Conservation (phyloP, 352 stramenopile species). For the Globisporangium acanthophoron region DNA sequence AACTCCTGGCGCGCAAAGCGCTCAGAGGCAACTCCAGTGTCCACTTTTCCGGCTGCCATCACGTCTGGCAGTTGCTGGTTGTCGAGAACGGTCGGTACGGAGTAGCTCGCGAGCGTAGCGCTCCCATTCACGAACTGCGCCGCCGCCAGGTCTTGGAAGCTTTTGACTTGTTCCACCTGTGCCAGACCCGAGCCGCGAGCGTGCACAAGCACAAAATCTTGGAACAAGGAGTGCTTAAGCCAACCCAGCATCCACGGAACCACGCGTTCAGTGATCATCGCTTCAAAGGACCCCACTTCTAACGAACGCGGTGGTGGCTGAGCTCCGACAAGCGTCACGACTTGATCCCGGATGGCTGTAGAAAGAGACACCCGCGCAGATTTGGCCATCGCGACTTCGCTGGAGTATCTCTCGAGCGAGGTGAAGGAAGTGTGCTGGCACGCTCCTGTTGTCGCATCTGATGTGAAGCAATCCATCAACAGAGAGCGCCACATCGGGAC, state of each 20-base stretch:
- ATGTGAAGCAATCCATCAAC: constrained; percentile 31
- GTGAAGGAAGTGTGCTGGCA: constrained; percentile 12
- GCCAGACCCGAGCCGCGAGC: constrained; percentile 12
- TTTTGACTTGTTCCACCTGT: neutral
- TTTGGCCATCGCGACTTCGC: constrained; percentile 1
- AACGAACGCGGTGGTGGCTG: neutral
- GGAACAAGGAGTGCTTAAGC: constrained; percentile 31
- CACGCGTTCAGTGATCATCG: constrained; percentile 24
- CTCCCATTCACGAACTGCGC: constrained; percentile 45
- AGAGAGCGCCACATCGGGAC: constrained; percentile 37
- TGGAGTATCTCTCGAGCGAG: neutral
- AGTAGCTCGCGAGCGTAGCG: constrained; percentile 25
- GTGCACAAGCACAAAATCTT: constrained; percentile 27
- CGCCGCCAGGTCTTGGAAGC: constrained; percentile 24
- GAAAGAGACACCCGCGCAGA: neutral
- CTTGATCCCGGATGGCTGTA: neutral
- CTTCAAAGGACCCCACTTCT: neutral
- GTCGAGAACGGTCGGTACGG: constrained; percentile 11
- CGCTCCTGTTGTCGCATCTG: constrained; percentile 16
- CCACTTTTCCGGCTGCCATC: constrained; percentile 7
- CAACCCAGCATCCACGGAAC: constrained; percentile 35
- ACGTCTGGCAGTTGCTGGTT: neutral
- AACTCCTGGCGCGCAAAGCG: constrained; percentile 22
- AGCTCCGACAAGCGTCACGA: neutral
- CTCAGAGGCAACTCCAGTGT: constrained; percentile 37